A percentile compares a stretch with the other conserved stretches of the same genome.
These are phyloP conservation scores for Vigna radiata DNA, from an alignment of 306 rosid genomes.

Conservation along the genomic window DNA sequence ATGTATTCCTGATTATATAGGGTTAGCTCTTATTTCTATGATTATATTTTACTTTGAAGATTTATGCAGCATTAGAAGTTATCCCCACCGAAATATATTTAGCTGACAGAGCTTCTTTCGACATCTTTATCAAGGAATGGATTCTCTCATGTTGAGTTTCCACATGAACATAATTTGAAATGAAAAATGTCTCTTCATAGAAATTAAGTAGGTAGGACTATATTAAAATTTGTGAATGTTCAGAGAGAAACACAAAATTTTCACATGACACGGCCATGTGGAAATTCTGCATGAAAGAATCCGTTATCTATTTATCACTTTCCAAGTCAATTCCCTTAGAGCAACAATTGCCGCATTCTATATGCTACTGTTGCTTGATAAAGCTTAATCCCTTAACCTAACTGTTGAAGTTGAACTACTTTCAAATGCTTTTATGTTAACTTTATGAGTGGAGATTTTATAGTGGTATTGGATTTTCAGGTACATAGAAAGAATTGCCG, in stretches of 20 bases:
- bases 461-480: slow-evolving; percentile 54
- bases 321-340: slow-evolving; percentile 16
- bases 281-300: neutral
- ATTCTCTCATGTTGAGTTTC: neutral
- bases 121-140: neutral
- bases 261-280: neutral
- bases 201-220: neutral
- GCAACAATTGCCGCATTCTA: slow-evolving; percentile 30
- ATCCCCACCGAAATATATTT: neutral
- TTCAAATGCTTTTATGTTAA: neutral
- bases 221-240: neutral
- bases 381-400: slow-evolving; percentile 16
- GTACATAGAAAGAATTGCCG: slow-evolving; percentile 90
- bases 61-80: slow-evolving; percentile 7
- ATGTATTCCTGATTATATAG: too few relatives aligned
- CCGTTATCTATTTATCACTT: slow-evolving; percentile 9
- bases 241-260: neutral
- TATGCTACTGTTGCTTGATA: slow-evolving; percentile 25
- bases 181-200: neutral
- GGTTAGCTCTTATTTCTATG: too few relatives aligned
- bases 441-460: slow-evolving; percentile 3
- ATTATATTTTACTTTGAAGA: neutral
- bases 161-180: neutral
- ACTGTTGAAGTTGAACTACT: slow-evolving; percentile 22
- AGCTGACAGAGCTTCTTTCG: neutral